These are phyloP conservation scores for Alternaria novae-zelandiae DNA, from an alignment of 2,329 filamentous ascomycete species.

Conservation along the genomic window DNA sequence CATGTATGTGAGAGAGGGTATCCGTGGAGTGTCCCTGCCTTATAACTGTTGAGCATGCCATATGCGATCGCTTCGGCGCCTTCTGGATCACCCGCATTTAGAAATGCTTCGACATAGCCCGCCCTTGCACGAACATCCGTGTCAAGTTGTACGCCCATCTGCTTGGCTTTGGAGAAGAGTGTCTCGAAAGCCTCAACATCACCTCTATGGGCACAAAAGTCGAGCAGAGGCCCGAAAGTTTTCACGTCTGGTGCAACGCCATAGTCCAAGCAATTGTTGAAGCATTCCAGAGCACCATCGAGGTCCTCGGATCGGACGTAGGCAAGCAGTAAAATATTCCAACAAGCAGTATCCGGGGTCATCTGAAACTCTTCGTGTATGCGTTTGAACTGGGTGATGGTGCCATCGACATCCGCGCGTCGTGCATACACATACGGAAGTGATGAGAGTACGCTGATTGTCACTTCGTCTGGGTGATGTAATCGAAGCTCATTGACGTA, in stretches of 20 bases:
- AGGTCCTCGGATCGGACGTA: constrained; percentile 71
- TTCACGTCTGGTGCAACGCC: constrained; percentile 63
- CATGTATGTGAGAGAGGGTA: constrained; percentile 68
- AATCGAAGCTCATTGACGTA: constrained; percentile 39
- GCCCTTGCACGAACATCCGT: constrained; percentile 32
- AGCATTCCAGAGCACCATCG: constrained; percentile 67
- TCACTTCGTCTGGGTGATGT: constrained; percentile 10
- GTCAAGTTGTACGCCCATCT: constrained; percentile 39
- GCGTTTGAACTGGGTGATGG: constrained; percentile 67
- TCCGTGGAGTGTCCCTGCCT: constrained; percentile 51
- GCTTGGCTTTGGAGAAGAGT: constrained; percentile 68
- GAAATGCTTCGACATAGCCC: constrained; percentile 67
- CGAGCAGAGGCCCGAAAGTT: constrained; percentile 77
- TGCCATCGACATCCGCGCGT: constrained; percentile 67
- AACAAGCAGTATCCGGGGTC: constrained; percentile 65
- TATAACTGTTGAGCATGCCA: constrained; percentile 59
- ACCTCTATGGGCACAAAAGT: constrained; percentile 71
- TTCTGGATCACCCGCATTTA: constrained; percentile 55
- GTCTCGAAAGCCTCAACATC: constrained; percentile 73
- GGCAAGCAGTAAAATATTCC: constrained; percentile 79
- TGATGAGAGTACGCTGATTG: constrained; percentile 23
- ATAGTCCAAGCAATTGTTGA: constrained; percentile 64
- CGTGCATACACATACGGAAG: constrained; percentile 75
- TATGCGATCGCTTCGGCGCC: constrained; percentile 61
- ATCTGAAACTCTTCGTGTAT: constrained; percentile 64